Base-by-base conservation (phyloP, 2,329 filamentous ascomycete species). In the Raffaelea deltoideospora region DNA sequence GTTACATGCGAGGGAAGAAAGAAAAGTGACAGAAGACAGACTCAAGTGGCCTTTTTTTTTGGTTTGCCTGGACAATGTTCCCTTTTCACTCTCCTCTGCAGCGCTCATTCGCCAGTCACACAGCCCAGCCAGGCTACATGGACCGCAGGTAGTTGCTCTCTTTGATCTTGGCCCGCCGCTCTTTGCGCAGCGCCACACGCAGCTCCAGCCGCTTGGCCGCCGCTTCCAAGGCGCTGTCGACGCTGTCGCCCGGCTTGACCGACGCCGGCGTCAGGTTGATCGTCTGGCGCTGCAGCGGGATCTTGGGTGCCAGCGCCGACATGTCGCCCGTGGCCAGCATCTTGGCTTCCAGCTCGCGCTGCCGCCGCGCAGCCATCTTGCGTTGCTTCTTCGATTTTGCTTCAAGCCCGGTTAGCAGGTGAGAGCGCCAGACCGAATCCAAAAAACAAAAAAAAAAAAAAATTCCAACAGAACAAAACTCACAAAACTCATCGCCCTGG, bases 301-400 rank as follows among this genome's bases (percentile, higher is more conserved):
- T 62, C 61, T 85, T 78, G 53, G 72, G 70, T 33, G 63, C 68
- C 31, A 83, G 59, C 22, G 72, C 65, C 37, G 74, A 74, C 14
- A 79, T 58, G 58, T 86, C 72, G 50, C 78, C 74, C 35, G 73
- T 64, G 38, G 75, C 69, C 51, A 76, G 55, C 51, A 83, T 52
- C 58, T 67, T 57, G 54, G 67, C 59, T 61, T 81, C 72, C 18
- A 63, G 48, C 19, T 59, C 53, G 38, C 70, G 65, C 50, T 69
- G 65, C 55, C 67, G 65, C 58, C 76, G 86, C 30, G 75, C 73
- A 9, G 83, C 83, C 38, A 79, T 54, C 39, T 74, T 69, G 41
- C 83, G 75, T 55, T 85, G 75, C 53, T 87, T 88, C 57, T 84
- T 86, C 21, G 80, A 87, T 70, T 90, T 90, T 41, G 81, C 80